Evolutionary conservation across 495 filamentous ascomycete genomes (phyloP), one percentile per base, ranked within the genome.

Genomic region (Sabuloglossum arenarium): DNA sequence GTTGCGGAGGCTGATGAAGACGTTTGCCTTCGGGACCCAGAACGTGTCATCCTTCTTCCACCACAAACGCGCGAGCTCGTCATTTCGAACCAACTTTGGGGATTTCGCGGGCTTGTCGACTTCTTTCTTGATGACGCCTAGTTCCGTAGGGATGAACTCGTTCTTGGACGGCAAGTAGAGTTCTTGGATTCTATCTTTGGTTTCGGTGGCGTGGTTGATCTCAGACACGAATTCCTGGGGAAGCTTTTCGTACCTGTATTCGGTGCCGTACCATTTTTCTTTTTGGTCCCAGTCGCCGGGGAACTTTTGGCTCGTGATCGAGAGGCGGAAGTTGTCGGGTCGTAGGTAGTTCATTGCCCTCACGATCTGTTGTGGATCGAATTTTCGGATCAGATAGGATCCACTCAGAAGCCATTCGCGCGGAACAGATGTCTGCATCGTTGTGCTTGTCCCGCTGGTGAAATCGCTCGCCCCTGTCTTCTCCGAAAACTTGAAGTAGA

Each of bases 11-110:
- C 78, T 84, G 42, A 94, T 75, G 61, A 87, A 76, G 14, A 96
- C 66, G 60, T 84, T 94, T 0, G 82, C 91, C 67, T 94, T 96
- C 1, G 91, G 91, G 3, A 99, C 91, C 91, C 91, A 99, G 70
- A 96, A 99, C 0, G 80, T 86, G 61, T 99, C 91, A 61, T 99
- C 91, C 68, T 97, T 97, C 75, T 99, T 99, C 69, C 79, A 96
- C 91, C 91, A 99, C n/a, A 85, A 79, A 29, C 91, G 80, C 1
- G 83, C 79, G 5, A 79, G 69, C 19, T 84, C 76, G 59, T 95
- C 91, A 61, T 93, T 86, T 58, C 90, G 82, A 58, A 98, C 84
- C 30, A 98, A 76, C 62, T 81, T 84, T 0, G 91, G 91, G 16
- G 80, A 73, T 57, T 83, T 78, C 3, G 79, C 69, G 10, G 87